These are phyloP conservation scores for Hawksworthiomyces lignivorus DNA, from an alignment of 2,329 filamentous ascomycete species.

Conservation along the genomic window DNA sequence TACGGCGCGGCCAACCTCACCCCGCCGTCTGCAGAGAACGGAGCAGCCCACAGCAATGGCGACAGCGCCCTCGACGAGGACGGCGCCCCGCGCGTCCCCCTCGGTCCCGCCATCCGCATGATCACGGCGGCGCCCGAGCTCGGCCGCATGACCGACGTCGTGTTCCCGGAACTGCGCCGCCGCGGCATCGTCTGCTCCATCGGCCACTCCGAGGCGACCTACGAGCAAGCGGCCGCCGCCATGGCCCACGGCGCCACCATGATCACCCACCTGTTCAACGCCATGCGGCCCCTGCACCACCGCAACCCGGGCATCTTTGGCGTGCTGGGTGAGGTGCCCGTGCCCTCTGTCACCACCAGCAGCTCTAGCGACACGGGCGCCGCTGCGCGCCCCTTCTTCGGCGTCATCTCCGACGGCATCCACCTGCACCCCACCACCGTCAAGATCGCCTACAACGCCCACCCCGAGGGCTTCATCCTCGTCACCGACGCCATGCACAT, in stretches of 20 bases:
- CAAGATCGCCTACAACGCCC: constrained; percentile 81
- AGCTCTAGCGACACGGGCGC: constrained; percentile 19
- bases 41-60: background rate
- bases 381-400: constrained; percentile 73
- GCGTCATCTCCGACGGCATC: constrained; percentile 84
- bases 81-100: too few relatives aligned
- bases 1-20: constrained; percentile 66
- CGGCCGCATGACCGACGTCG: constrained; percentile 60
- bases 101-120: constrained; percentile 55
- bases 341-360: constrained; percentile 22
- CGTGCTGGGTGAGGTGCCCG: constrained; percentile 55
- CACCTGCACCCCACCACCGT: constrained; percentile 83
- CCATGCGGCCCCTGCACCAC: constrained; percentile 85
- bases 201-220: constrained; percentile 81
- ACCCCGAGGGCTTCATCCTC: constrained; percentile 76
- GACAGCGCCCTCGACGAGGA: background rate
- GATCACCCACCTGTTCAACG: constrained; percentile 92
- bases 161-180: constrained; percentile 52
- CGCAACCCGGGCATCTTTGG: constrained; percentile 88
- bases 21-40: constrained; percentile 23
- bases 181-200: constrained; percentile 69
- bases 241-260: constrained; percentile 72
- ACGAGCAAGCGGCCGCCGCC: constrained; percentile 68
- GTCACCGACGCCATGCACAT: constrained; percentile 92
- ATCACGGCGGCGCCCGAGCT: constrained; percentile 82